Percentiles rank a stretch among this genome's conserved stretches.
Conservation (phyloP, 192 early-diverging fungal species). For the Coemansia sp. region DNA sequence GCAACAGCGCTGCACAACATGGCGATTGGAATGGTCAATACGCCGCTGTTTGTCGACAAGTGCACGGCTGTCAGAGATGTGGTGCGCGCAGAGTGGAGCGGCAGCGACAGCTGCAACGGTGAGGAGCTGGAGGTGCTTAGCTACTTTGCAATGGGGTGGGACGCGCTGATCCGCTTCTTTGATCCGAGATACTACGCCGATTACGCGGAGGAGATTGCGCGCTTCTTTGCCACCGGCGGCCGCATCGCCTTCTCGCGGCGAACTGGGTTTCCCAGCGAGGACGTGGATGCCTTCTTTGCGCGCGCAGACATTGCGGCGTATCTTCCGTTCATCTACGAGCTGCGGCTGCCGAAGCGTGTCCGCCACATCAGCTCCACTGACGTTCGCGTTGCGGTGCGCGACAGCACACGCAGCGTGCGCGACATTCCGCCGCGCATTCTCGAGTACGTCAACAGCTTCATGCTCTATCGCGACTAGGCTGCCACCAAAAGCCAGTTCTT, state of each 20-base stretch:
- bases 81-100: constrained; percentile 20
- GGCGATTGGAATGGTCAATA: constrained; percentile 60
- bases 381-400: constrained; percentile 35
- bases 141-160: constrained; percentile 78
- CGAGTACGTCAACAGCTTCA: constrained; percentile 41
- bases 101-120: background rate
- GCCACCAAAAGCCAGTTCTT: background rate
- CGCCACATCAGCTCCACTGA: constrained; percentile 45
- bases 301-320: constrained; percentile 14
- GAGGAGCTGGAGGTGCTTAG: constrained; percentile 20
- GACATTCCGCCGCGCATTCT: constrained; percentile 51
- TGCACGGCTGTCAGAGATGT: constrained; percentile 22
- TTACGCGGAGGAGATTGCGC: constrained; percentile 47
- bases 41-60: constrained; percentile 74
- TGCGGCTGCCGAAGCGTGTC: constrained; percentile 47
- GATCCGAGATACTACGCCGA: constrained; percentile 72
- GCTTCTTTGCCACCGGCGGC: constrained; percentile 60
- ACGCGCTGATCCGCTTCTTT: constrained; percentile 76
- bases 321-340: constrained; percentile 36
- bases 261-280: constrained; percentile 29
- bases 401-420: constrained; percentile 41
- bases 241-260: constrained; percentile 47
- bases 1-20: constrained; percentile 43
- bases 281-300: constrained; percentile 45
- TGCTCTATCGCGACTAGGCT: constrained; percentile 24